phyloP scores from a whole-genome alignment of 2,329 filamentous ascomycete genomes.

The Pestalotiopsis sp. region DNA sequence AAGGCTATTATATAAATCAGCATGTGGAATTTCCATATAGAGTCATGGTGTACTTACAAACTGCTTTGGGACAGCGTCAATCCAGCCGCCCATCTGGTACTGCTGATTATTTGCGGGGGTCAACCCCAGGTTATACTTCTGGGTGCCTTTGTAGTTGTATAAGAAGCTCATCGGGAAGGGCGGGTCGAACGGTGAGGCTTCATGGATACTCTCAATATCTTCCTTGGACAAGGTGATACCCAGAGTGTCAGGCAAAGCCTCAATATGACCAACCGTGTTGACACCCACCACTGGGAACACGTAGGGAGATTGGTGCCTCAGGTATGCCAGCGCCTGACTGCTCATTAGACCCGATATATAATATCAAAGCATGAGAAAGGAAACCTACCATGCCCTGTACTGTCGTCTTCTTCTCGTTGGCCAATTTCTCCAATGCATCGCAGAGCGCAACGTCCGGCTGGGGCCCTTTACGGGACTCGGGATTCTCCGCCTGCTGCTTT shows the following conservation, averaged over 20 bases:
- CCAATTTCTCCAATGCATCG: not conserved
- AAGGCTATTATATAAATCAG: too few relatives aligned
- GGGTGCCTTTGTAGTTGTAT: conserved; percentile 2
- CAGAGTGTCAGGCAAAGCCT: not conserved
- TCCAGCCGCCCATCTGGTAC: too few relatives aligned
- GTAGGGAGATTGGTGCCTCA: not conserved
- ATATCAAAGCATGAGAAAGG: too few relatives aligned
- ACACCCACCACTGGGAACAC: not conserved
- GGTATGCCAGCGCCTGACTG: not conserved
- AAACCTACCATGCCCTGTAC: too few relatives aligned
- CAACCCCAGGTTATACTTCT: too few relatives aligned
- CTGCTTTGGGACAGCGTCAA: too few relatives aligned
- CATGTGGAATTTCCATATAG: too few relatives aligned
- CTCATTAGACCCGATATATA: not conserved
- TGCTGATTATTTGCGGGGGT: too few relatives aligned
- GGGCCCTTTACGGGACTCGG: not conserved
- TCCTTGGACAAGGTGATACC: not conserved
- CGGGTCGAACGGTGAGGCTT: not conserved
- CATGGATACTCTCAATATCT: not conserved
- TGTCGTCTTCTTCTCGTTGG: not conserved
- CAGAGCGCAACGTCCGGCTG: not conserved
- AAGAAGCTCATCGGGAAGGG: not conserved
- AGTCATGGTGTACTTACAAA: too few relatives aligned
- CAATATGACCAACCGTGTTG: not conserved
- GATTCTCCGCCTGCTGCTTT: not conserved